Percentiles rank a stretch among this genome's conserved stretches.
phyloP scores from a whole-genome alignment of 106 monocot genomes.

The Dioscorea alata region DNA sequence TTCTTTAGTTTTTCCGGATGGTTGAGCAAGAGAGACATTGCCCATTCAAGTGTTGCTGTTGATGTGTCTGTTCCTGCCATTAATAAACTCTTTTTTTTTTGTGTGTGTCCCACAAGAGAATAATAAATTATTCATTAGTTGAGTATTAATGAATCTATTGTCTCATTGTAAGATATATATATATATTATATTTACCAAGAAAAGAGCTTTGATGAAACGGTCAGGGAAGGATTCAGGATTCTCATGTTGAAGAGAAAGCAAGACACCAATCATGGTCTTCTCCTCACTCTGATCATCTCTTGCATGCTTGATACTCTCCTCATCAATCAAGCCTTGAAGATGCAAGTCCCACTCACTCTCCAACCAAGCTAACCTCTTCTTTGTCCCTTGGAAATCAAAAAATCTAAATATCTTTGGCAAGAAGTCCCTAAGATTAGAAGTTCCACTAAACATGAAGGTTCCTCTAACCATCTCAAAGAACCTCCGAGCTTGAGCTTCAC shows the following conservation, averaged over 20 bases:
- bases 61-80: too few relatives aligned
- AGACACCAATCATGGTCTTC: background rate
- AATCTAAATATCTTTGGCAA: conserved; percentile 7
- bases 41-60: conserved; percentile 10
- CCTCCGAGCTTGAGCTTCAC: background rate
- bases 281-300: background rate
- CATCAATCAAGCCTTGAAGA: background rate
- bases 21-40: conserved; percentile 26
- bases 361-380: background rate
- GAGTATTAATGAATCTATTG: too few relatives aligned
- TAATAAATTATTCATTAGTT: too few relatives aligned
- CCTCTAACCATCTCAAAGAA: conserved; percentile 11
- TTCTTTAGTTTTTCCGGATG: conserved; percentile 10
- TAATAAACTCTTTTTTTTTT: too few relatives aligned
- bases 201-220: background rate
- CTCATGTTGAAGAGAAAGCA: background rate
- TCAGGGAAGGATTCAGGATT: background rate
- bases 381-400: background rate
- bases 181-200: background rate
- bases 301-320: background rate
- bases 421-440: conserved; percentile 15
- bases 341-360: background rate
- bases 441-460: background rate
- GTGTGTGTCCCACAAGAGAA: too few relatives aligned
- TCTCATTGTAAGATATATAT: too few relatives aligned